Evolutionary conservation across 164 flowering plant genomes (phyloP).

Genomic region (Chimonanthus salicifolius): DNA sequence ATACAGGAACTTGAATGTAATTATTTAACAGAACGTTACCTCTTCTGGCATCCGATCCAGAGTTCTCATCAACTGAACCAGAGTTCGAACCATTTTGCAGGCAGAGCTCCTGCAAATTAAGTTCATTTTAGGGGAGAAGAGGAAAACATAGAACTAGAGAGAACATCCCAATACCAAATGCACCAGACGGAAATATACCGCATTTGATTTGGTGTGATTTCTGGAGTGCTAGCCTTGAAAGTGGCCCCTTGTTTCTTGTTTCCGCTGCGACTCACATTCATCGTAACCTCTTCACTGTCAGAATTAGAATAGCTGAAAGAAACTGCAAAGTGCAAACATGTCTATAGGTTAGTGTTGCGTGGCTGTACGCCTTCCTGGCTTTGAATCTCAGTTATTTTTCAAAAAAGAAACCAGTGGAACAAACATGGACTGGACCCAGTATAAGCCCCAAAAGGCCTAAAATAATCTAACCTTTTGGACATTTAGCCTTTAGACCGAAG

Average conservation of each 20-base stretch:
- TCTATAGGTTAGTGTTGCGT: background rate
- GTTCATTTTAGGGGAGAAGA: background rate
- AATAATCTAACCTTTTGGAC: too few species aligned
- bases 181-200: conserved; percentile 28
- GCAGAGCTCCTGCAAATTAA: conserved; percentile 72
- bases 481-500: too few species aligned
- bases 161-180: background rate
- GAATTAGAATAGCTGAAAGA: conserved; percentile 75
- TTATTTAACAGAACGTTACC: conserved; percentile 28
- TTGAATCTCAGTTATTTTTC: too few species aligned
- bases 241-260: conserved; percentile 67
- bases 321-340: conserved; percentile 45
- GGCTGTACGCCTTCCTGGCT: too few species aligned
- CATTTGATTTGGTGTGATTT: conserved; percentile 86
- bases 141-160: background rate
- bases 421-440: too few species aligned
- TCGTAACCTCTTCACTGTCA: conserved; percentile 67
- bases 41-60: conserved; percentile 90
- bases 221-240: conserved; percentile 64
- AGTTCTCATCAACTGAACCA: conserved; percentile 93
- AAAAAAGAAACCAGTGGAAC: too few species aligned
- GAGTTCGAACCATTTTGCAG: conserved; percentile 90
- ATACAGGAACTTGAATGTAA: too few species aligned
- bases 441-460: too few species aligned
- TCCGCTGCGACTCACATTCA: conserved; percentile 78